phyloP scores from a whole-genome alignment of 139 green algal species.

The Volvox africanus region DNA sequence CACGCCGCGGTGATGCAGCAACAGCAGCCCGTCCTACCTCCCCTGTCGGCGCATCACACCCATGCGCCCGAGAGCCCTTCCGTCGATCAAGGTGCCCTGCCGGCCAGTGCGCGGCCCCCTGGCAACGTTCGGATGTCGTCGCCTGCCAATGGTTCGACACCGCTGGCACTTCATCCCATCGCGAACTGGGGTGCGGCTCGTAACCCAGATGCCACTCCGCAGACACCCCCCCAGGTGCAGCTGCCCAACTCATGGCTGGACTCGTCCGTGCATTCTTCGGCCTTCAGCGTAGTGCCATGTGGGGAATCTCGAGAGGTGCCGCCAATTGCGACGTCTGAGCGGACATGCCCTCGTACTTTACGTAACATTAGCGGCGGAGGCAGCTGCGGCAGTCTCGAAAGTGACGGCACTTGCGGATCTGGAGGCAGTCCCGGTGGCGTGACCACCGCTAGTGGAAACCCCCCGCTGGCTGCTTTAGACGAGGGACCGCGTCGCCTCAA shows the following conservation, averaged over 20 bases:
- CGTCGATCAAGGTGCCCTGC: not conserved
- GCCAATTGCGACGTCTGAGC: too few species aligned
- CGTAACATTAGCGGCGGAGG: not conserved
- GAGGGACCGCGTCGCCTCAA: too few species aligned
- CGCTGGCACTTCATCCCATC: not conserved
- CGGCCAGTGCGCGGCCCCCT: not conserved
- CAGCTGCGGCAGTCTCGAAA: not conserved
- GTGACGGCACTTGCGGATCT: not conserved
- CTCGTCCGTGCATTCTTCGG: too few species aligned
- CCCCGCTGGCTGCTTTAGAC: too few species aligned
- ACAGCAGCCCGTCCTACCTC: not conserved
- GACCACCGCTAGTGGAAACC: too few species aligned
- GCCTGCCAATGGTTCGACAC: not conserved
- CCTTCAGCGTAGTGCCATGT: too few species aligned
- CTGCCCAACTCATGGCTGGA: too few species aligned
- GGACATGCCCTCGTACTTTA: not conserved
- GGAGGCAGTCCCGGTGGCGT: not conserved
- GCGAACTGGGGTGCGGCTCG: not conserved
- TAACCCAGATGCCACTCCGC: not conserved
- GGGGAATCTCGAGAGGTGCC: not conserved
- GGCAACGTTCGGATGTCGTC: not conserved
- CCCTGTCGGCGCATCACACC: too few species aligned
- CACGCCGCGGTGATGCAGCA: not conserved
- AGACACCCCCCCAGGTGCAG: not conserved
- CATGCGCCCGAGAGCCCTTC: too few species aligned